Evolutionary conservation across 2,329 filamentous ascomycete species (phyloP), one percentile per base, ranked within the genome.

Genomic region (Neurospora sp.): DNA sequence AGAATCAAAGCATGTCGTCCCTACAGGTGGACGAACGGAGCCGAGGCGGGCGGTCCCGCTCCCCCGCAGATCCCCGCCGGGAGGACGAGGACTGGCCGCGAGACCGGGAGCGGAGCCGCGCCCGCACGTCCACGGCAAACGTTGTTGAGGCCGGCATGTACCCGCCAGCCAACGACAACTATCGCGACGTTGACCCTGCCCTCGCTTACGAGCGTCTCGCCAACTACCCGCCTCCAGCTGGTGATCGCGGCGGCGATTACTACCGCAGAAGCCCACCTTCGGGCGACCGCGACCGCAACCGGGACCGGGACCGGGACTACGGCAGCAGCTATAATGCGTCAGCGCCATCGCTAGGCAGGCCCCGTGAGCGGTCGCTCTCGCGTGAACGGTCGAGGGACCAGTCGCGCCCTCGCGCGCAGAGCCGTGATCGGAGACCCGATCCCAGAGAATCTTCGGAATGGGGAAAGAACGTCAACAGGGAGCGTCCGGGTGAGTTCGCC

Each of bases 31-130:
- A 84, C 70, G 82, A 83, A 69, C 77, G 77, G 70, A 77, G 79
- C 67, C 81, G 81, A 66, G 82, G 82, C 69, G 82, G 79, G 67
- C 84, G 84, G 68, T 84, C 84, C 68, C 81, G 82, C 68, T 87
- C 85, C 0, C 81, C 79, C 66, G 80, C 77, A 75, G 82, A 79
- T 77, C 76, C 77, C 6, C 76, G 77, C 69, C 76, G 77, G 68
- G 77, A 78, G 33, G 74, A 76, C 6, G 46, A 57, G 6, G 46
- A 57, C 46, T 23, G 46, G 23, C 46, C 46, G 2, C 46, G 46
- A 19, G 75, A 76, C 73, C 79, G 77, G 67, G 79, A 80, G 68
- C 78, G 78, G 67, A 79, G 78, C 74, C 78, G 78, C 62, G 77
- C 76, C 52, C 80, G 75, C 62, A 71, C 74, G 23, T 77, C 76